Evolutionary conservation across 768 basidiomycete genomes (phyloP), one percentile per base, ranked within the genome.

Genomic region (Chalciporus piperatus): DNA sequence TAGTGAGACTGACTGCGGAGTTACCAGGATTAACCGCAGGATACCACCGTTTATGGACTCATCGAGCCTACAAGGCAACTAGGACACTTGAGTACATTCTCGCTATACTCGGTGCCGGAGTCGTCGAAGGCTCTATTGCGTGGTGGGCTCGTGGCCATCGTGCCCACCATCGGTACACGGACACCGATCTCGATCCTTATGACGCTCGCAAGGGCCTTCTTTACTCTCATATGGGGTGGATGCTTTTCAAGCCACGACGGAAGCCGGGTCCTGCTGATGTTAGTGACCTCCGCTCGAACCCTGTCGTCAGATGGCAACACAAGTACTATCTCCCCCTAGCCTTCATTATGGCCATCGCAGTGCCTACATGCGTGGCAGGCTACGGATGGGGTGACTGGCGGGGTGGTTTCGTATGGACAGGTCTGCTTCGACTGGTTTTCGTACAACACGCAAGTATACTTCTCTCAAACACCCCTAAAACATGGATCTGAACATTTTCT

Each of bases 131-230:
- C 7, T 95, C 93, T 20, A 94, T 98, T 76, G 89, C 89, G 66
- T 97, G 95, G 94, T 98, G 95, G 95, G 85, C 85, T 27, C 81
- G 93, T 46, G 92, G 92, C 42, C 94, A 98, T 75, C 88, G 94
- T 51, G 93, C 94, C 3, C 92, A 94, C 70, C 93, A 94, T 66
- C 82, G 92, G 35, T 94, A 94, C 76, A 96, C 92, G 56, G 93
- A 94, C 74, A 96, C 92, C 58, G 89, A 92, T 48, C 86, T 96
- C 58, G 92, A 95, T 72, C 92, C 92, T 0, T 95, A 96, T 76
- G 86, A 88, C 54, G 92, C 92, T 8, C 85, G 90, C 67, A 83
- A 85, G 59, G 92, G 92, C 47, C 82, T 93, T 65, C 80, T 82
- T 68, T 89, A 80, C 74, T 85, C 89, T 0, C 92, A 94, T 62